Evolutionary conservation across 179 eudicot species (phyloP).

Genomic region (Camellia oleifera): DNA sequence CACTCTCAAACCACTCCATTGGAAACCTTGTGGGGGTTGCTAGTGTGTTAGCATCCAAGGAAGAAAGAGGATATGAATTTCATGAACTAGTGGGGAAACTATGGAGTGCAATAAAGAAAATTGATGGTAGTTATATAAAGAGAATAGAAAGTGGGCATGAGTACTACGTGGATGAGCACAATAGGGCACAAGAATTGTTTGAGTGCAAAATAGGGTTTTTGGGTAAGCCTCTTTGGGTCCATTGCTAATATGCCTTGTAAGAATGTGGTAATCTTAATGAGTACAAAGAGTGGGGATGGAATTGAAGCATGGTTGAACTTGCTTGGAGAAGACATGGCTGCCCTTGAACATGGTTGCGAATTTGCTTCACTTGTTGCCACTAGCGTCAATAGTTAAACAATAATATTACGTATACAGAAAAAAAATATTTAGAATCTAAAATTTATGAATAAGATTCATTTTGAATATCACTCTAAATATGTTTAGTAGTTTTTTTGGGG

Average conservation of each 20-base stretch:
- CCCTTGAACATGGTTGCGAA: not conserved
- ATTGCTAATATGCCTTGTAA: not conserved
- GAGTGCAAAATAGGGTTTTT: not conserved
- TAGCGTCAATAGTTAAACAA: too few species aligned
- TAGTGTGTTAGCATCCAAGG: not conserved
- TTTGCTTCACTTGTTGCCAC: not conserved
- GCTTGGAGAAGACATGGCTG: conserved; percentile 10
- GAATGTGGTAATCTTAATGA: not conserved
- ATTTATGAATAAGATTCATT: too few species aligned
- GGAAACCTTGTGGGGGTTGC: conserved; percentile 5
- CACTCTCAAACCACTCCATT: not conserved
- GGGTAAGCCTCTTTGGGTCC: conserved; percentile 21
- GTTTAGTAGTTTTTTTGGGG: too few species aligned
- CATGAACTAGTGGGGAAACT: not conserved
- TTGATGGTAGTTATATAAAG: not conserved
- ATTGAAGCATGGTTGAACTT: conserved; percentile 18
- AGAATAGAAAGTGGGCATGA: not conserved
- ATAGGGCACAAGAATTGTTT: too few species aligned
- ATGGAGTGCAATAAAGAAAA: not conserved
- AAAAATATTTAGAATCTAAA: too few species aligned
- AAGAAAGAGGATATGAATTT: too few species aligned
- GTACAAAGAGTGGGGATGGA: conserved; percentile 15
- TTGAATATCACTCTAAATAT: too few species aligned
- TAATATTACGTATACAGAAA: too few species aligned
- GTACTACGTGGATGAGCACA: not conserved